Conservation (phyloP, 2,329 filamentous ascomycete species). For the Neonectria sp. region DNA sequence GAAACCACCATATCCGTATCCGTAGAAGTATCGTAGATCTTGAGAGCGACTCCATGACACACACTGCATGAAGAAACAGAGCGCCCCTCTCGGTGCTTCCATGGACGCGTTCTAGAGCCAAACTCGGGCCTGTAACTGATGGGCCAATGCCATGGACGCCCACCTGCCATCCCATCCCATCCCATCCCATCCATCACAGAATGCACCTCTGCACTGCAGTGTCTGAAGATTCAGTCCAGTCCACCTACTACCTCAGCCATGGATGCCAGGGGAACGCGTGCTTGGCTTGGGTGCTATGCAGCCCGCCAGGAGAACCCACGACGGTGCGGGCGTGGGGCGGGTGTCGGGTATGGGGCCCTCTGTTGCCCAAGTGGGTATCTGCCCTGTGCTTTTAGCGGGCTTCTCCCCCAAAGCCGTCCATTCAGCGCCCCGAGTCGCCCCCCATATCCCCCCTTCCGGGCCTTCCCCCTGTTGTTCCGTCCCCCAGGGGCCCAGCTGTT, state of each 20-base stretch:
- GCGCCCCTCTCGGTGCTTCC: neutral
- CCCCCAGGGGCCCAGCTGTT: conserved; percentile 8
- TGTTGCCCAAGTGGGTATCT: neutral
- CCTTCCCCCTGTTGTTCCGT: conserved; percentile 13
- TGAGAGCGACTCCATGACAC: neutral
- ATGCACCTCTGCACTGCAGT: neutral
- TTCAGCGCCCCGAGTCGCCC: conserved; percentile 32
- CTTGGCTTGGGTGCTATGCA: too few relatives aligned
- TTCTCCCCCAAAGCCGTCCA: conserved; percentile 26
- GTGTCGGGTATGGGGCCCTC: conserved; percentile 7
- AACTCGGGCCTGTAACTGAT: conserved; percentile 2
- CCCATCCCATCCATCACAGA: neutral
- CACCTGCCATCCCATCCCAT: neutral
- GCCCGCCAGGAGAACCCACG: neutral
- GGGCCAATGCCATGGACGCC: neutral
- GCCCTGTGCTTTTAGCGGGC: conserved; percentile 11
- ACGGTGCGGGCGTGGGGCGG: neutral
- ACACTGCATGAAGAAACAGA: neutral
- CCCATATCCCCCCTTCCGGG: conserved; percentile 24
- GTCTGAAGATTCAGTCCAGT: neutral
- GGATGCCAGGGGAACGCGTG: neutral
- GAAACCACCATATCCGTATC: neutral
- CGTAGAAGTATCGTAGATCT: neutral
- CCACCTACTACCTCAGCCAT: too few relatives aligned
- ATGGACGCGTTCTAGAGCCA: conserved; percentile 5